Conservation (phyloP, 2,329 filamentous ascomycete species). For the Pseudogymnoascus sp. region DNA sequence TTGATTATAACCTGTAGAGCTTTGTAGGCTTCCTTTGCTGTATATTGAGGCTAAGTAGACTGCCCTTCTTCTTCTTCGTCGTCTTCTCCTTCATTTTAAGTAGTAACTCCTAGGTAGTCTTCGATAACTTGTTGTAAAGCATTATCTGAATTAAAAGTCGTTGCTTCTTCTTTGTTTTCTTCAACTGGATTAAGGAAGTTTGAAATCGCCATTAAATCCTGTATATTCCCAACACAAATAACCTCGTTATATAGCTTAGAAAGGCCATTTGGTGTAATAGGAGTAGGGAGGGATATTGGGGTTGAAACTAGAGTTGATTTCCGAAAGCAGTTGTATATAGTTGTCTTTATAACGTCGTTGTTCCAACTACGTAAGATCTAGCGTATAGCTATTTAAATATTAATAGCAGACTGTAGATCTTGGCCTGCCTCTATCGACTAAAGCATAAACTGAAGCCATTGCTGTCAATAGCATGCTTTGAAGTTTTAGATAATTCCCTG, state of each 20-base stretch:
- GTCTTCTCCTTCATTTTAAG: not conserved
- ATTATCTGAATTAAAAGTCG: no score
- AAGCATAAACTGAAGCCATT: no score
- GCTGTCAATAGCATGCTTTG: not conserved
- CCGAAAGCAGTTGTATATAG: no score
- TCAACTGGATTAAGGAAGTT: no score
- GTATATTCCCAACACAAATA: not conserved
- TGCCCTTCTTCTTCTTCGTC: not conserved
- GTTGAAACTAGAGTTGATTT: no score
- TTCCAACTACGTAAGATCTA: not conserved
- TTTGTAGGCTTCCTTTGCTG: not conserved
- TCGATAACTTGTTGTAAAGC: no score
- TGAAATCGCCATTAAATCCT: not conserved
- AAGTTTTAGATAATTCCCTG: not conserved
- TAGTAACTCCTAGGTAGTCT: not conserved
- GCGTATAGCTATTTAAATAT: not conserved
- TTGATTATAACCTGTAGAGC: no score
- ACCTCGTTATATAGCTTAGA: not conserved
- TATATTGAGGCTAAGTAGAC: not conserved
- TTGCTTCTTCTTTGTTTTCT: no score
- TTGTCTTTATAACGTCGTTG: no score
- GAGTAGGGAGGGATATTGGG: no score
- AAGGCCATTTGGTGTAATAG: no score
- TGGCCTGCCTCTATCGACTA: no score
- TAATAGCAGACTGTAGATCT: not conserved